A percentile compares a stretch with the other conserved stretches of the same genome.
Evolutionary conservation across 371 early-diverging fungal genomes (phyloP).

Genomic region (Rhizomucor pusillus): DNA sequence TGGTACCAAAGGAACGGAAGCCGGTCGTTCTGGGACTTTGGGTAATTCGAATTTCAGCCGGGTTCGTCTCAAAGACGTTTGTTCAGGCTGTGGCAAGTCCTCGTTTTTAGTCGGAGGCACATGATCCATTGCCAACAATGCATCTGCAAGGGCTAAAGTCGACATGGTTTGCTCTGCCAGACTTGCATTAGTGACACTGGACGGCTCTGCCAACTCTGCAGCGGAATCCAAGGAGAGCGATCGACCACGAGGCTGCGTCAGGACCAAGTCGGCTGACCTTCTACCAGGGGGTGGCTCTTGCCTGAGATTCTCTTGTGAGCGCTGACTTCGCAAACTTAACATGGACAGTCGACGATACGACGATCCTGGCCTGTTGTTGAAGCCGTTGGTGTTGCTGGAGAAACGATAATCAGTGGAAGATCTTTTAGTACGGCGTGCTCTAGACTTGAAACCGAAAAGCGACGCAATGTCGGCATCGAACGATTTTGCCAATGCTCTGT

Average conservation of each 20-base stretch:
- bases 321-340: no score
- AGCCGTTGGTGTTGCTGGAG: no score
- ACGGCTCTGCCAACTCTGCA: no score
- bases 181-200: no score
- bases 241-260: no score
- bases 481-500: slow-evolving; percentile 29
- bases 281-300: no score
- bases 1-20: slow-evolving; percentile 1
- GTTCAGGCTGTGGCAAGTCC: background rate
- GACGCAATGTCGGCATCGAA: slow-evolving; percentile 25
- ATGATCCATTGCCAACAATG: background rate
- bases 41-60: background rate
- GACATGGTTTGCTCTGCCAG: background rate
- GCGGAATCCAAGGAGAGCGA: no score
- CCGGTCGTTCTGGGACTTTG: slow-evolving; percentile 2
- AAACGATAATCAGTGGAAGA: no score
- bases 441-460: slow-evolving; percentile 25
- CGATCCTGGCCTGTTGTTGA: no score
- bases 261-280: no score
- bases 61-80: background rate
- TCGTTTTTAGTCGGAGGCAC: background rate
- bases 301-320: no score
- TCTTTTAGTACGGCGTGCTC: background rate
- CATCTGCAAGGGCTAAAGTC: background rate
- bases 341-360: no score